Evolutionary conservation across 768 basidiomycete genomes (phyloP).

Genomic region (Termitomyces sp.): DNA sequence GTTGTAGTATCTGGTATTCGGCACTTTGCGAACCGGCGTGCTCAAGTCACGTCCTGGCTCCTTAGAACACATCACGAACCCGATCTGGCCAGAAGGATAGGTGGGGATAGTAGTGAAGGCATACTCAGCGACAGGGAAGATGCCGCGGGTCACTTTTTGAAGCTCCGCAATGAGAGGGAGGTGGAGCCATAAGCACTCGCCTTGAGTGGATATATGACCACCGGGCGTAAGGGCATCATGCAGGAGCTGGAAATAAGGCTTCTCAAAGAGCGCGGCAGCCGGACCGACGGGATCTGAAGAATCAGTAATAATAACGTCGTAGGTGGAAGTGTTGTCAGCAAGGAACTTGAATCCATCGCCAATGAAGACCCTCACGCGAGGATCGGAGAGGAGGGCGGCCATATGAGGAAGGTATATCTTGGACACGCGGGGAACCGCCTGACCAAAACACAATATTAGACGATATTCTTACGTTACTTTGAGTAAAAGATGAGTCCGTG

Average conservation of each 20-base stretch:
- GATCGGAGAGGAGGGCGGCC: slow-evolving; percentile 74
- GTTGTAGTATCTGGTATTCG: slow-evolving; percentile 81
- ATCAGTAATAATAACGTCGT: slow-evolving; percentile 98
- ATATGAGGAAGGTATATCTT: slow-evolving; percentile 93
- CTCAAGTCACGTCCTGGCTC: slow-evolving; percentile 63
- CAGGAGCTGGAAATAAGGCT: slow-evolving; percentile 94
- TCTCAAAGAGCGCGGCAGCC: slow-evolving; percentile 89
- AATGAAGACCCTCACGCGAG: slow-evolving; percentile 78
- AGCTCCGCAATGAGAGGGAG: slow-evolving; percentile 79
- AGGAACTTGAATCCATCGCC: slow-evolving; percentile 99
- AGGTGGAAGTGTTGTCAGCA: slow-evolving; percentile 75
- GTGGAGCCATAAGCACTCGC: slow-evolving; percentile 94
- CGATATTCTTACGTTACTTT: not conserved
- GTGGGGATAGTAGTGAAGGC: slow-evolving; percentile 97
- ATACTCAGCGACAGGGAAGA: slow-evolving; percentile 84
- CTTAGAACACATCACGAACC: slow-evolving; percentile 87
- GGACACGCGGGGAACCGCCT: slow-evolving; percentile 94
- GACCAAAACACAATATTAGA: not conserved
- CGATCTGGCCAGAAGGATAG: slow-evolving; percentile 98
- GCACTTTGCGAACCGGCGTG: slow-evolving; percentile 67
- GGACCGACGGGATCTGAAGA: slow-evolving; percentile 98
- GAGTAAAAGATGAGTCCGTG: not conserved
- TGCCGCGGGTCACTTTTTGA: slow-evolving; percentile 53
- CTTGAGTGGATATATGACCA: slow-evolving; percentile 93
- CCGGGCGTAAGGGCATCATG: slow-evolving; percentile 85